A percentile compares a stretch with the other conserved stretches of the same genome.
Evolutionary conservation across 1,139 yeast genomes (phyloP).

Genomic region (Casaregolazyma suthepensis): DNA sequence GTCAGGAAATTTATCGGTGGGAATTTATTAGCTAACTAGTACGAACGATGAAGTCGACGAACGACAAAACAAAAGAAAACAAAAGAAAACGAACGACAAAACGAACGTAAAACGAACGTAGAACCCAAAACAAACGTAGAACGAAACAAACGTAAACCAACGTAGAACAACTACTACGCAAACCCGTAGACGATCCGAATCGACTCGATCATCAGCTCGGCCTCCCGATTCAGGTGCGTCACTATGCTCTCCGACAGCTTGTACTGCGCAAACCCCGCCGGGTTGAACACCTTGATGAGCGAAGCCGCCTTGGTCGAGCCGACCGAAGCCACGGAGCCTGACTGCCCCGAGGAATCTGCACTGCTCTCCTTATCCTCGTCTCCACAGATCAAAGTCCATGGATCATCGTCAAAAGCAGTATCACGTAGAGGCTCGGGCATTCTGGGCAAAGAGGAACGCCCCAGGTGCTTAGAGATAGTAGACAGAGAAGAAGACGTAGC

Average conservation of each 20-base stretch:
- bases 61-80: background rate
- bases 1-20: too few species aligned
- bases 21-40: background rate
- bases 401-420: conserved; percentile 15
- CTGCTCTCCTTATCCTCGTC: conserved; percentile 1
- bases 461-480: background rate
- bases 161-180: background rate
- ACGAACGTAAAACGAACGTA: background rate
- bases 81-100: background rate
- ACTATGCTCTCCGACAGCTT: conserved; percentile 12
- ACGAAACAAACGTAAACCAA: background rate
- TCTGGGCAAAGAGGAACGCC: conserved; percentile 5
- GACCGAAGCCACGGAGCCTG: conserved; percentile 7
- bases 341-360: conserved; percentile 3
- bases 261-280: conserved; percentile 8
- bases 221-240: conserved; percentile 9
- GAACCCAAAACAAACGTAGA: background rate
- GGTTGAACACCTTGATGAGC: conserved; percentile 14
- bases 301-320: background rate
- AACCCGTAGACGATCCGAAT: background rate
- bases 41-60: background rate
- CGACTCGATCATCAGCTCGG: conserved; percentile 3
- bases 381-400: conserved; percentile 2
- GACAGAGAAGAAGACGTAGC: background rate
- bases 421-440: conserved; percentile 13